phyloP scores from a whole-genome alignment of 1,284 basidiomycete species.

The Cryptococcus deneoformans region DNA sequence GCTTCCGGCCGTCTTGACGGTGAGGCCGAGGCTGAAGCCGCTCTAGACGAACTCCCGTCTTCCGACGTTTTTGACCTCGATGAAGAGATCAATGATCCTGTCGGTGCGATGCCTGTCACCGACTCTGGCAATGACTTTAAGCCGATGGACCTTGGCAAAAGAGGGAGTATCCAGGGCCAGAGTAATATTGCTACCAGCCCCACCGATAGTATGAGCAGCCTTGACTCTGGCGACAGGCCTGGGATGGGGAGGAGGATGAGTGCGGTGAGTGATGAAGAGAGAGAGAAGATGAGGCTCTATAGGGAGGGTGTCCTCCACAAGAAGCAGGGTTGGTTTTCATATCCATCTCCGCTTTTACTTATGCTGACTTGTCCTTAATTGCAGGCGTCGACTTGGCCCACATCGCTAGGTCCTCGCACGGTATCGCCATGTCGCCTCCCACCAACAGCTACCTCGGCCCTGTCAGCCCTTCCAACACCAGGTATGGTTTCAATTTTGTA shows the following conservation, averaged over 20 bases:
- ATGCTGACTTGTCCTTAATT: neutral
- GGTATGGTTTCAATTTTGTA: slow-evolving; percentile 29
- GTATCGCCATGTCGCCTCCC: slow-evolving; percentile 64
- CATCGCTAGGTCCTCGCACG: slow-evolving; percentile 76
- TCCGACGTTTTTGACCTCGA: slow-evolving; percentile 15
- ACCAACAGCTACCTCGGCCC: slow-evolving; percentile 41
- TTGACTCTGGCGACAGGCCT: slow-evolving; percentile 21
- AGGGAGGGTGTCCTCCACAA: slow-evolving; percentile 41
- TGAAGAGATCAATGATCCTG: slow-evolving; percentile 3
- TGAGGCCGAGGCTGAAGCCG: slow-evolving; percentile 55
- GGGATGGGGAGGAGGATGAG: slow-evolving; percentile 39
- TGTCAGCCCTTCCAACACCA: slow-evolving; percentile 49
- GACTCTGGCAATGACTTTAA: slow-evolving; percentile 5
- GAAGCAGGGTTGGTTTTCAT: slow-evolving; percentile 21
- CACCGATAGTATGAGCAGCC: slow-evolving; percentile 24
- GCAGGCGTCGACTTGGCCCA: slow-evolving; percentile 61
- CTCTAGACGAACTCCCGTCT: slow-evolving; percentile 29
- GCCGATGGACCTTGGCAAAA: neutral
- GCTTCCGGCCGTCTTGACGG: slow-evolving; percentile 27
- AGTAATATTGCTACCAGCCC: slow-evolving; percentile 2
- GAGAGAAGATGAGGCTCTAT: slow-evolving; percentile 55
- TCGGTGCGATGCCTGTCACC: neutral
- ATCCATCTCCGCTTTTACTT: neutral
- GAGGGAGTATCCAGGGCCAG: neutral
- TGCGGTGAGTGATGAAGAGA: slow-evolving; percentile 59